Evolutionary conservation across 148 eudicot species (phyloP), one percentile per base, ranked within the genome.

Genomic region (Dysphania ambrosioides): DNA sequence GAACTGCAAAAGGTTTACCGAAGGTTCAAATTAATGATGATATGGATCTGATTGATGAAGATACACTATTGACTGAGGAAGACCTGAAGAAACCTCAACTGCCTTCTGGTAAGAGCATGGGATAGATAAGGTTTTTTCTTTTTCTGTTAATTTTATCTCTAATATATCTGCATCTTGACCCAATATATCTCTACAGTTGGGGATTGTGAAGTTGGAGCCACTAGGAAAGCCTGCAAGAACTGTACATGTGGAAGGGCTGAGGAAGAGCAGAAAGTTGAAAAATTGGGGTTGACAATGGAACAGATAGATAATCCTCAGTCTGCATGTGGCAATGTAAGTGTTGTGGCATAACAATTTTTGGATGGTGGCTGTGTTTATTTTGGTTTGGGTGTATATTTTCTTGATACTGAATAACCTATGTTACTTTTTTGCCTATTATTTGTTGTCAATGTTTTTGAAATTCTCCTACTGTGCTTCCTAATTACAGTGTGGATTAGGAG

Each of bases 211-310:
- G 92, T 95, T 80, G 97, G 89, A 80, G 84, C 75, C 78, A 85
- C 96, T 40, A 85, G 86, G 82, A 92, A 90, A 84, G 98, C 98
- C 69, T 95, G 97, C 89, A 95, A 95, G 86, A 90, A 95, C 69
- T 95, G 98, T 72, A 76, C 82, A 21, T 95, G 98, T 83, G 98
- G 98, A 81, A 80, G 98, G 79, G 98, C 96, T 31, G 98, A 88
- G 86, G 93, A 70, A 65, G 98, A 92, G 78, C 87, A 88, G 78
- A 92, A 95, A 82, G 97, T 88, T 62, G 83, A 68, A 38, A 91
- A 89, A 81, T 78, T 91, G 62, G 97, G 86, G 51, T 78, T 86
- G 41, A 88, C 93, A n/a, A 70, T 84, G 84, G 98, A 95, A 34
- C 97, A 89, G 79, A 72, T 91, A 29, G 59, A 82, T 60, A 93